Evolutionary conservation across 805 yeast genomes (phyloP).

Genomic region (Komagataella pastoris): DNA sequence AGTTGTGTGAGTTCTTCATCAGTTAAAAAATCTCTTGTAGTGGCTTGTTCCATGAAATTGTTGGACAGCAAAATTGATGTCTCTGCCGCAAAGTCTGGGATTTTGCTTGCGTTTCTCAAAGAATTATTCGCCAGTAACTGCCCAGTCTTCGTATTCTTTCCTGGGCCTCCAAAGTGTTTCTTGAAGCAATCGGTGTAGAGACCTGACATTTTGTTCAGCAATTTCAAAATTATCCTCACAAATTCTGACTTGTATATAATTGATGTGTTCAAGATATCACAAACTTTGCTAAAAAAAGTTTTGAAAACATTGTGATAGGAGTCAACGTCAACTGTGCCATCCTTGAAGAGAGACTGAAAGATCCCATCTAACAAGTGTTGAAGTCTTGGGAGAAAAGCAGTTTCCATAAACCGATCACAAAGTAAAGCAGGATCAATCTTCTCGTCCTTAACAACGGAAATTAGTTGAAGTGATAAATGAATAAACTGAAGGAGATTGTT

Average conservation of each 20-base stretch:
- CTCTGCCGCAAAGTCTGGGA: neutral
- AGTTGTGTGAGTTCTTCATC: neutral
- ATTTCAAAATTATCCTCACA: conserved; percentile 27
- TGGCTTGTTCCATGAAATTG: conserved; percentile 8
- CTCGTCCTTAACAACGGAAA: neutral
- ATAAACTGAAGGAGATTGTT: conserved; percentile 57
- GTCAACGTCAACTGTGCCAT: conserved; percentile 30
- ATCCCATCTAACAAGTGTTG: conserved; percentile 10
- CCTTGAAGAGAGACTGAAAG: conserved; percentile 55
- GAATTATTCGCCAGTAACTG: neutral
- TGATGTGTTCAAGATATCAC: conserved; percentile 47
- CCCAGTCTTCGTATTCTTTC: neutral
- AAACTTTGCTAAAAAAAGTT: conserved; percentile 29
- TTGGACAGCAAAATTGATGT: neutral
- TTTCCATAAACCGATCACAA: neutral
- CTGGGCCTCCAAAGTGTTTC: conserved; percentile 7
- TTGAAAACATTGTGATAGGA: conserved; percentile 21
- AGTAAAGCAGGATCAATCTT: neutral
- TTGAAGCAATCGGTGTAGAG: conserved; percentile 19
- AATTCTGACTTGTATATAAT: conserved; percentile 43
- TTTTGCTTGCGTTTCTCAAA: neutral
- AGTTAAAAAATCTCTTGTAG: conserved; percentile 5
- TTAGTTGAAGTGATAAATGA: neutral
- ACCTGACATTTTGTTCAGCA: conserved; percentile 23
- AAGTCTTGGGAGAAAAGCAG: neutral